A percentile compares a stretch with the other conserved stretches of the same genome.
These are phyloP conservation scores for Neodidymelliopsis sp. DNA, from an alignment of 2,329 filamentous ascomycete genomes.

Conservation along the genomic window DNA sequence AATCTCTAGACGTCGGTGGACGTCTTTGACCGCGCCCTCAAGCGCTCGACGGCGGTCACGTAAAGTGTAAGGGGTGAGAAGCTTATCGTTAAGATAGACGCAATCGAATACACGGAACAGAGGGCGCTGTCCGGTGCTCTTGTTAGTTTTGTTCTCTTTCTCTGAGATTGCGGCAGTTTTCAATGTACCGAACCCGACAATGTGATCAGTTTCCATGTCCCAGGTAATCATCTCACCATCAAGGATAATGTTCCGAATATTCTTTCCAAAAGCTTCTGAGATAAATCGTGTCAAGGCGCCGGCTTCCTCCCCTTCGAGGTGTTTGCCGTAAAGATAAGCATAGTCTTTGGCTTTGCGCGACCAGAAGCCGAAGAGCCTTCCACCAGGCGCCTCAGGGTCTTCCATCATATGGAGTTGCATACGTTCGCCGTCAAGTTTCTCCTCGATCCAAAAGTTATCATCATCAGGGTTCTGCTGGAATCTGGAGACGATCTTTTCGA, in stretches of 20 bases:
- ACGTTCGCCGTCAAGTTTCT: slow-evolving; percentile 94
- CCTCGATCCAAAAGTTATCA: slow-evolving; percentile 91
- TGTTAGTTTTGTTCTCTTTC: slow-evolving; percentile 71
- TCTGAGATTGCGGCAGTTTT: slow-evolving; percentile 88
- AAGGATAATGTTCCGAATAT: slow-evolving; percentile 85
- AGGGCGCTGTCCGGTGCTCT: slow-evolving; percentile 70
- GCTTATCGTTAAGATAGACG: slow-evolving; percentile 81
- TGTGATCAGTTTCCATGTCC: slow-evolving; percentile 84
- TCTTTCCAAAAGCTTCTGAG: slow-evolving; percentile 75
- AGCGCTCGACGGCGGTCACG: slow-evolving; percentile 81
- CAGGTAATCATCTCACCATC: slow-evolving; percentile 99
- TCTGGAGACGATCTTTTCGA: slow-evolving; percentile 78
- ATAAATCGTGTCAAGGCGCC: slow-evolving; percentile 83
- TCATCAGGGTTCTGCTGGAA: slow-evolving; percentile 74
- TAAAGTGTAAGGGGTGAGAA: slow-evolving; percentile 82
- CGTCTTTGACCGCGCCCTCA: slow-evolving; percentile 71
- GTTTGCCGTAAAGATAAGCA: slow-evolving; percentile 87
- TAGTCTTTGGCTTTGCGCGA: slow-evolving; percentile 97
- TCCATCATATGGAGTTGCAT: slow-evolving; percentile 95
- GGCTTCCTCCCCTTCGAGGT: slow-evolving; percentile 72
- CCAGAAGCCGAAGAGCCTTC: slow-evolving; percentile 84
- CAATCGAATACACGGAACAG: slow-evolving; percentile 91
- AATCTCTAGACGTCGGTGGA: slow-evolving; percentile 81
- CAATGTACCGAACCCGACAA: slow-evolving; percentile 88
- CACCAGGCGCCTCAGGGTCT: slow-evolving; percentile 72